Conservation (phyloP, 768 basidiomycete species). For the Mycena sanguinolenta region DNA sequence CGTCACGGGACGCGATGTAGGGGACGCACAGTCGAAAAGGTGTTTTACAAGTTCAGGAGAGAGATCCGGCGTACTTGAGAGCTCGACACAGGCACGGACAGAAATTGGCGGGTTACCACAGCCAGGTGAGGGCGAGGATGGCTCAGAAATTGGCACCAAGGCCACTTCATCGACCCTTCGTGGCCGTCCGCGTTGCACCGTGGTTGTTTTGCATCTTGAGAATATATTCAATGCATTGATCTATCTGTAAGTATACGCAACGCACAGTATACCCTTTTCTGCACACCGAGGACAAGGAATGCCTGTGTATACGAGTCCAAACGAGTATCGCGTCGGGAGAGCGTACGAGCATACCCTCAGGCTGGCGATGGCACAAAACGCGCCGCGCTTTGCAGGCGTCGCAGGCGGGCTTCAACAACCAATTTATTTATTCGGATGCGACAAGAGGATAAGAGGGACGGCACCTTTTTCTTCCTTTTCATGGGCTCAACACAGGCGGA, state of each 20-base stretch:
- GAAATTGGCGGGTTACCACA: background rate
- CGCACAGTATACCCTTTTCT: slow-evolving; percentile 26
- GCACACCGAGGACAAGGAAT: slow-evolving; percentile 24
- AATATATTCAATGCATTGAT: background rate
- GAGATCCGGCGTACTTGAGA: background rate
- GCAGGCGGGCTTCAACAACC: slow-evolving; percentile 14
- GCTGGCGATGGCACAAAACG: slow-evolving; percentile 22
- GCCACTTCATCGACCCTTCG: background rate
- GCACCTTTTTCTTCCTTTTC: background rate
- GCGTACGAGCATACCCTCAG: background rate
- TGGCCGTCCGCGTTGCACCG: slow-evolving; percentile 22
- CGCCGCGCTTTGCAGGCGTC: slow-evolving; percentile 21
- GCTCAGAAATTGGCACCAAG: background rate
- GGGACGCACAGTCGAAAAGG: slow-evolving; percentile 26
- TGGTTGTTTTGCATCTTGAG: slow-evolving; percentile 25
- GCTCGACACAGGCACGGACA: background rate
- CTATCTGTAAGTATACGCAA: background rate
- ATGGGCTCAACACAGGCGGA: background rate
- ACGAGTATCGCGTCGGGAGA: background rate
- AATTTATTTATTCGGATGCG: background rate
- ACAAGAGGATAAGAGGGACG: background rate
- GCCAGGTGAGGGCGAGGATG: background rate
- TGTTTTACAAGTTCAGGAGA: slow-evolving; percentile 15
- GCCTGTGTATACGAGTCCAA: background rate
- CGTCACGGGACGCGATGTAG: no score